phyloP scores from a whole-genome alignment of 2,329 filamentous ascomycete species.

The Ilyonectria destructans region DNA sequence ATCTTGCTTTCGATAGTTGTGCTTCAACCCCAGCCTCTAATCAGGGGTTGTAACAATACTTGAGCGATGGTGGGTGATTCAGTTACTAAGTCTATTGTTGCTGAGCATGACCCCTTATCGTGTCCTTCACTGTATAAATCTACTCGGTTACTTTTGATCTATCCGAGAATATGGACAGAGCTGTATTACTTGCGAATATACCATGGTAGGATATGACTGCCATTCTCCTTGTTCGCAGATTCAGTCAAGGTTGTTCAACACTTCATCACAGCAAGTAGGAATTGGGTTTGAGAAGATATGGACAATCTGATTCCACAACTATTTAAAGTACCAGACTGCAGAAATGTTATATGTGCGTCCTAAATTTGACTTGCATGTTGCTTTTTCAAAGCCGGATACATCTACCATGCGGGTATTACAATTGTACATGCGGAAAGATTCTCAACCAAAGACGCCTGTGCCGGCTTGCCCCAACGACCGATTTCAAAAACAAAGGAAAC shows the following conservation, averaged over 20 bases:
- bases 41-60: too few species aligned
- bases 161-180: too few species aligned
- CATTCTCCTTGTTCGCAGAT: neutral
- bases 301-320: slow-evolving; percentile 40
- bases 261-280: neutral
- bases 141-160: too few species aligned
- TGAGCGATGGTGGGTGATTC: too few species aligned
- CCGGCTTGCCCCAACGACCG: slow-evolving; percentile 45
- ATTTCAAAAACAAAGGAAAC: slow-evolving; percentile 29
- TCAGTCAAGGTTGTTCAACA: neutral
- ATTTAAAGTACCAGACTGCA: slow-evolving; percentile 39
- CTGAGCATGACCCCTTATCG: too few species aligned
- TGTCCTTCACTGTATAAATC: too few species aligned
- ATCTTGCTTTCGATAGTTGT: too few species aligned
- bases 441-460: slow-evolving; percentile 46
- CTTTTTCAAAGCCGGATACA: slow-evolving; percentile 44
- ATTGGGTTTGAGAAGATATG: slow-evolving; percentile 18
- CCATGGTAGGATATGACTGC: neutral
- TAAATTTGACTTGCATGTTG: slow-evolving; percentile 36
- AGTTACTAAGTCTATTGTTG: too few species aligned
- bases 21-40: too few species aligned
- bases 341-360: slow-evolving; percentile 37
- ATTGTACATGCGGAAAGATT: slow-evolving; percentile 32
- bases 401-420: slow-evolving; percentile 47
- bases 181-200: neutral